Percentiles rank a stretch among this genome's conserved stretches.
Conservation (phyloP, 805 yeast genomes). For the Kregervanrija pseudodelftensis region DNA sequence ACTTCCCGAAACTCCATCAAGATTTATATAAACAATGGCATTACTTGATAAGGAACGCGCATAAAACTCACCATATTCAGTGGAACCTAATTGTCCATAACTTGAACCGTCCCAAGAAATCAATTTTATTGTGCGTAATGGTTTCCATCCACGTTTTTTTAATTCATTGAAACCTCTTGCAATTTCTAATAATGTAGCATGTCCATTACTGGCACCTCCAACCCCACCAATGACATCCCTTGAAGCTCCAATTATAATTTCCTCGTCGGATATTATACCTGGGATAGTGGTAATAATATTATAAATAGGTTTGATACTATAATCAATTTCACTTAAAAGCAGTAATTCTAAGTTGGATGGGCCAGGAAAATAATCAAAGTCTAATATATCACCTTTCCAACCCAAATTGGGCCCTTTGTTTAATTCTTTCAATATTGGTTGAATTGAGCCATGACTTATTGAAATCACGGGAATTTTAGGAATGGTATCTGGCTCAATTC, state of each 20-base stretch:
- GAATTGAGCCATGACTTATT: slow-evolving; percentile 35
- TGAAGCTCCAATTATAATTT: slow-evolving; percentile 47
- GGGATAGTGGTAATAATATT: slow-evolving; percentile 49
- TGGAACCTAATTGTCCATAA: slow-evolving; percentile 47
- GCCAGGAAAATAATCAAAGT: slow-evolving; percentile 39
- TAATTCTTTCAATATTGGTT: slow-evolving; percentile 33
- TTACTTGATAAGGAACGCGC: slow-evolving; percentile 32
- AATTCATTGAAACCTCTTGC: slow-evolving; percentile 43
- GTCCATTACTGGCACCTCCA: slow-evolving; percentile 45
- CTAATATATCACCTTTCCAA: slow-evolving; percentile 34
- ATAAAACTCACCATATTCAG: slow-evolving; percentile 48
- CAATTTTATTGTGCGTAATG: slow-evolving; percentile 33
- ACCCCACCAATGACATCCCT: slow-evolving; percentile 47
- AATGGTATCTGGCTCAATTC: slow-evolving; percentile 33
- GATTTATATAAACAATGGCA: slow-evolving; percentile 43
- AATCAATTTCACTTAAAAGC: slow-evolving; percentile 36
- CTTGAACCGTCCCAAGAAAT: slow-evolving; percentile 39
- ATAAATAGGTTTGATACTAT: slow-evolving; percentile 35
- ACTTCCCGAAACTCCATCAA: slow-evolving; percentile 51
- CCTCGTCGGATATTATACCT: slow-evolving; percentile 47
- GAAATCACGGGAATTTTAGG: slow-evolving; percentile 53
- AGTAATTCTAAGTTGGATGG: slow-evolving; percentile 35
- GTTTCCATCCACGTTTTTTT: slow-evolving; percentile 37
- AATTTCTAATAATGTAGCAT: slow-evolving; percentile 43
- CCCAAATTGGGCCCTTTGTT: slow-evolving; percentile 32